Conservation (phyloP, 1,284 basidiomycete species). For the Naganishia albida region DNA sequence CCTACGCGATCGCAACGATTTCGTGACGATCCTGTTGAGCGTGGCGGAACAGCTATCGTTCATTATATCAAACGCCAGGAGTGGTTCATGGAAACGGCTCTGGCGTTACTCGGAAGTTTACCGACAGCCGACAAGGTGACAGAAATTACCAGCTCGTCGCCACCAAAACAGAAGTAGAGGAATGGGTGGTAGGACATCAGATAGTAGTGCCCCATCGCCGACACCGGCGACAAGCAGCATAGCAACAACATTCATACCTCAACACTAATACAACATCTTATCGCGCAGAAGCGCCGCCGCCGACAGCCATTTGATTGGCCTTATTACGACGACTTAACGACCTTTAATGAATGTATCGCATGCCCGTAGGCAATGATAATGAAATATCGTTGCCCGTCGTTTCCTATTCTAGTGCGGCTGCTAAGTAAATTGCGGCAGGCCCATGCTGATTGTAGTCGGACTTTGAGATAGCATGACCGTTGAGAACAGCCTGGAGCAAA, state of each 20-base stretch:
- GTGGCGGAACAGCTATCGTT: slow-evolving; percentile 91
- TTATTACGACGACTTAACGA: slow-evolving; percentile 14
- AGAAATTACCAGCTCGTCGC: too few relatives aligned
- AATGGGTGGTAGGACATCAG: not conserved
- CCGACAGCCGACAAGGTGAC: not conserved
- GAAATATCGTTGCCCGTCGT: not conserved
- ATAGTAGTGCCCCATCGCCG: not conserved
- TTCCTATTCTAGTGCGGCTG: slow-evolving; percentile 38
- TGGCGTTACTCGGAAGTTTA: slow-evolving; percentile 66
- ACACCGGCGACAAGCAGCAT: not conserved
- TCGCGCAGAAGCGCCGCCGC: not conserved
- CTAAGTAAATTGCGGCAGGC: slow-evolving; percentile 48
- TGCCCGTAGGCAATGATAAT: not conserved
- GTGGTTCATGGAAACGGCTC: slow-evolving; percentile 92
- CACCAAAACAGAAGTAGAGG: not conserved
- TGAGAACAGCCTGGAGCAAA: slow-evolving; percentile 21
- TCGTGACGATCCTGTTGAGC: slow-evolving; percentile 56
- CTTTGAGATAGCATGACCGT: slow-evolving; percentile 51
- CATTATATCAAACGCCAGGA: slow-evolving; percentile 96
- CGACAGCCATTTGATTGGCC: too few relatives aligned
- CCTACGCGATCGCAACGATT: slow-evolving; percentile 61
- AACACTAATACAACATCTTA: not conserved
- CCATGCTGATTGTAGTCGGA: slow-evolving; percentile 53
- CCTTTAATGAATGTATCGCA: not conserved
- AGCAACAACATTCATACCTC: not conserved